A percentile compares a stretch with the other conserved stretches of the same genome.
Evolutionary conservation across 2,329 filamentous ascomycete genomes (phyloP).

Genomic region (Penicillium sp.): DNA sequence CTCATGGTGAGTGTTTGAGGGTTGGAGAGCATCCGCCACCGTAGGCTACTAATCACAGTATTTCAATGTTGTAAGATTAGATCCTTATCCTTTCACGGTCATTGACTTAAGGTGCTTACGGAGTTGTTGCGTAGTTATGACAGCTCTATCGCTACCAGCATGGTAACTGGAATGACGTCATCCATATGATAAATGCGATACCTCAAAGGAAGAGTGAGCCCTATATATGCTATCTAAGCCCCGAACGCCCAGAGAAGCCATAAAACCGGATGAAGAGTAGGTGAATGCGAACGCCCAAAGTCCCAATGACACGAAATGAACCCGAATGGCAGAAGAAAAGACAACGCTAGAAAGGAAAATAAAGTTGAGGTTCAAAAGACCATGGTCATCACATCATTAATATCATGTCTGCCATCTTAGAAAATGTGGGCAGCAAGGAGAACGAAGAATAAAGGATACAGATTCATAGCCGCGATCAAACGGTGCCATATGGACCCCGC

Average conservation of each 20-base stretch:
- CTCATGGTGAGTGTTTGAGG: too few species aligned
- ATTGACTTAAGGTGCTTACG: too few species aligned
- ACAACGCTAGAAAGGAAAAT: not conserved
- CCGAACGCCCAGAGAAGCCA: not conserved
- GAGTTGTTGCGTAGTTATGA: too few species aligned
- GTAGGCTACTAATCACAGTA: too few species aligned
- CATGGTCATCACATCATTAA: slow-evolving; percentile 10
- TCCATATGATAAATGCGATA: too few species aligned
- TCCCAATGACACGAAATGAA: not conserved
- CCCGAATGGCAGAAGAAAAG: not conserved
- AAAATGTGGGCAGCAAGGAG: not conserved
- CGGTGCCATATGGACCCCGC: slow-evolving; percentile 33
- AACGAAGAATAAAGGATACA: not conserved
- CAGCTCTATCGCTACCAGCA: too few species aligned
- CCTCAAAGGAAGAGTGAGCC: not conserved
- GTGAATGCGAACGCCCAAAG: not conserved
- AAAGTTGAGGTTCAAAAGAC: not conserved
- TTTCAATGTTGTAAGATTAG: too few species aligned
- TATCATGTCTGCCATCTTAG: slow-evolving; percentile 1
- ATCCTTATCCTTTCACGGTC: too few species aligned
- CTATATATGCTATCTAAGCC: not conserved
- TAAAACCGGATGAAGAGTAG: not conserved
- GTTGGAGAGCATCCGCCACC: too few species aligned
- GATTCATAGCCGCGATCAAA: slow-evolving; percentile 22
- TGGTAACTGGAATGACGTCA: too few species aligned